Evolutionary conservation across 1,284 basidiomycete species (phyloP).

Genomic region (Mycena sp.): DNA sequence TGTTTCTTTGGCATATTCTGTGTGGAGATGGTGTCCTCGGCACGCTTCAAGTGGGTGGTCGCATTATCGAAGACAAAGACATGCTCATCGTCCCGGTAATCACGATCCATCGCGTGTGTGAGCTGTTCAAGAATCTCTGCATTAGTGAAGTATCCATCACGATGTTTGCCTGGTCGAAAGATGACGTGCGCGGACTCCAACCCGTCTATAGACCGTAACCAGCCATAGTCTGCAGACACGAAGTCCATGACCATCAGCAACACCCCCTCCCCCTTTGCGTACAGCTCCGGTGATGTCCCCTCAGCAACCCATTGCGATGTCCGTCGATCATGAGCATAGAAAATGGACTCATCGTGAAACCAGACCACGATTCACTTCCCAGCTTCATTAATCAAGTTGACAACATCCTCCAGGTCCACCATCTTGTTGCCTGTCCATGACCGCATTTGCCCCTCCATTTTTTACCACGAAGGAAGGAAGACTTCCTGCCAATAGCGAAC

Average conservation of each 20-base stretch:
- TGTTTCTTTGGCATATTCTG: no score
- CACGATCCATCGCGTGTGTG: no score
- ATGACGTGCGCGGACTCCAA: conserved; percentile 29
- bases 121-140: no score
- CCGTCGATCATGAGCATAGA: no score
- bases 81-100: conserved; percentile 9
- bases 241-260: conserved; percentile 56
- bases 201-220: conserved; percentile 33
- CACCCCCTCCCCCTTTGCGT: conserved; percentile 48
- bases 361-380: conserved; percentile 24
- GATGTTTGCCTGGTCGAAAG: conserved; percentile 43
- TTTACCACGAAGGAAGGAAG: conserved; percentile 2
- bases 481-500: not conserved
- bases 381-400: not conserved
- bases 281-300: conserved; percentile 37
- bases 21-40: no score
- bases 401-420: not conserved
- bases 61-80: no score
- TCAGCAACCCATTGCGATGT: conserved; percentile 43
- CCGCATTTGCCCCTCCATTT: not conserved
- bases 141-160: no score
- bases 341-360: conserved; percentile 44
- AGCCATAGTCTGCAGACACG: conserved; percentile 53
- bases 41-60: no score
- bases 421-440: not conserved